Percentiles rank a stretch among this genome's conserved stretches.
Evolutionary conservation across 2,329 filamentous ascomycete genomes (phyloP).

Genomic region (Alternaria brassicicola): DNA sequence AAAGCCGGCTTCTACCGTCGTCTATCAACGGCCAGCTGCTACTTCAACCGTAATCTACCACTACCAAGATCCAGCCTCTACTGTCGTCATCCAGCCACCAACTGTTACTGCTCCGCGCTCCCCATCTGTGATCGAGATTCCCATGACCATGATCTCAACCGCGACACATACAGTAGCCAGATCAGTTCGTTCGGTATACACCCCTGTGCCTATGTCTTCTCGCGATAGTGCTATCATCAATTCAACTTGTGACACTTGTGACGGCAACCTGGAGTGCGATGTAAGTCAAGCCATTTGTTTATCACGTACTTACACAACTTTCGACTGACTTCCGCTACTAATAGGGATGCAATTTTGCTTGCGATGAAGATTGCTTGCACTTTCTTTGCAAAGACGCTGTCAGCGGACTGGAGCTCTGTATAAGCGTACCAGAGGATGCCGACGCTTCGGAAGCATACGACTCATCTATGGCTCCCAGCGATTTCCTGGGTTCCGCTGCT

Average conservation of each 20-base stretch:
- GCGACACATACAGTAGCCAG: background rate
- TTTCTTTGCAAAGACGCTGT: background rate
- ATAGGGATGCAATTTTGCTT: conserved; percentile 1
- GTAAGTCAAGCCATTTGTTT: background rate
- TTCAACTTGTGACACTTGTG: background rate
- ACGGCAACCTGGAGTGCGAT: background rate
- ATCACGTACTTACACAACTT: background rate
- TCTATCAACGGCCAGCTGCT: background rate
- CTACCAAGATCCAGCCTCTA: background rate
- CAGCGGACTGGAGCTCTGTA: background rate
- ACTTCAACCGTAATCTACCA: background rate
- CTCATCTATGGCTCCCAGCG: background rate
- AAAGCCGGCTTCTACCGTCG: background rate
- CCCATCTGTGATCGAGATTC: background rate
- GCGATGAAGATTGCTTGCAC: background rate
- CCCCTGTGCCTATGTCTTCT: background rate
- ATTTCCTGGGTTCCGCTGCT: background rate
- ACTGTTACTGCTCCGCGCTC: conserved; percentile 1
- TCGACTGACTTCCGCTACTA: background rate
- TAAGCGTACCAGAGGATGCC: background rate
- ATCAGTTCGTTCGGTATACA: background rate
- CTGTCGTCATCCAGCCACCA: background rate
- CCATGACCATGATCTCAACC: background rate
- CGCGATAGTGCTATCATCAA: background rate
- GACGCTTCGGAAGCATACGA: background rate